Conservation (phyloP, 768 basidiomycete genomes). For the Lactarius akahatsu region DNA sequence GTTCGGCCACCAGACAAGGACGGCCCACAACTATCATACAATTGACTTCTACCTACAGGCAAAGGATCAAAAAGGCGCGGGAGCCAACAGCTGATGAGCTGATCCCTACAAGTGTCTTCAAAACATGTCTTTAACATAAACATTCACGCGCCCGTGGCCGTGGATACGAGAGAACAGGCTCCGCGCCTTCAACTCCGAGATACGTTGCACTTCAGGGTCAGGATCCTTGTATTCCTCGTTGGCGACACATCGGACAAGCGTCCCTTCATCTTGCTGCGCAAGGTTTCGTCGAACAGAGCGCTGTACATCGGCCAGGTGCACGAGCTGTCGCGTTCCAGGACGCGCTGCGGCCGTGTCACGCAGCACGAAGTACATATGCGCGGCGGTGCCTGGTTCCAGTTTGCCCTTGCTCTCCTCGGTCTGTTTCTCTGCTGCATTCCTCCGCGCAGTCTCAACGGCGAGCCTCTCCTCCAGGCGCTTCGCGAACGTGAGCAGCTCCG, state of each 20-base stretch:
- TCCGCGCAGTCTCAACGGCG: background rate
- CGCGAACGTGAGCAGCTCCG: slow-evolving; percentile 21
- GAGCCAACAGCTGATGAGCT: background rate
- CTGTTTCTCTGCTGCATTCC: background rate
- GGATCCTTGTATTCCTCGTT: background rate
- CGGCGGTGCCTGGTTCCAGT: background rate
- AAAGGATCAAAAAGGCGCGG: too few species aligned
- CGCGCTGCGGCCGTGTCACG: background rate
- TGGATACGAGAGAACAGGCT: background rate
- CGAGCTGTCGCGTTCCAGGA: slow-evolving; percentile 15
- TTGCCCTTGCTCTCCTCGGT: background rate
- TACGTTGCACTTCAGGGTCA: slow-evolving; percentile 1
- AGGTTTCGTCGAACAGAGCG: slow-evolving; percentile 19
- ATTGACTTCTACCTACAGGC: background rate
- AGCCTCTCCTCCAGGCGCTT: slow-evolving; percentile 15
- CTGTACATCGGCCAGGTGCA: slow-evolving; percentile 26
- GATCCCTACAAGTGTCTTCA: background rate
- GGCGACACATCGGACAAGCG: background rate
- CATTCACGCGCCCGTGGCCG: background rate
- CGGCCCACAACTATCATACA: slow-evolving; percentile 5
- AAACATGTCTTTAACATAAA: slow-evolving; percentile 14
- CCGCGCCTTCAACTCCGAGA: slow-evolving; percentile 6
- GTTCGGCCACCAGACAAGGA: background rate
- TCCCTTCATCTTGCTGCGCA: background rate
- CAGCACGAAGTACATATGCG: slow-evolving; percentile 1